phyloP scores from a whole-genome alignment of 345 rosid genomes.

The Xanthoceras sorbifolium region DNA sequence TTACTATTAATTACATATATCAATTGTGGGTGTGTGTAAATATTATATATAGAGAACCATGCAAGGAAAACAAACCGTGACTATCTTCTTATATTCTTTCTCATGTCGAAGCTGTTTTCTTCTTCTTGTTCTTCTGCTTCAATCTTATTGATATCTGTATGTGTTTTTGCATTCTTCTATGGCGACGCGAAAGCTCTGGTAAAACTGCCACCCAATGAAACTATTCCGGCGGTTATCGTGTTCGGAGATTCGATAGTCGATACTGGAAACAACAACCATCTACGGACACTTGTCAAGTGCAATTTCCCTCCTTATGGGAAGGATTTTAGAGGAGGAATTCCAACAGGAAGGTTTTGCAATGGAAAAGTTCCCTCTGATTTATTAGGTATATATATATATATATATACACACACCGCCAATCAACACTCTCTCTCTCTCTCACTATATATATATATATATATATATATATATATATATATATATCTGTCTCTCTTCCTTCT shows the following conservation, averaged over 20 bases:
- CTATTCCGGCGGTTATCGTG: constrained; percentile 57
- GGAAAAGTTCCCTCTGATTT: constrained; percentile 80
- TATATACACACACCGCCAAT: too few relatives aligned
- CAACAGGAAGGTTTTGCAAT: constrained; percentile 78
- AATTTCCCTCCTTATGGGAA: constrained; percentile 74
- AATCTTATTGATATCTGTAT: not conserved
- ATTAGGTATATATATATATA: constrained; percentile 49
- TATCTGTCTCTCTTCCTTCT: not conserved
- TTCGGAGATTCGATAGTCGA: constrained; percentile 90
- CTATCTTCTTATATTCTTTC: not conserved
- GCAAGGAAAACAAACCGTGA: not conserved
- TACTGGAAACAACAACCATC: constrained; percentile 74
- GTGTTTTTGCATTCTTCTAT: not conserved
- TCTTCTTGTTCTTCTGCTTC: not conserved
- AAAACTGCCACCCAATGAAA: constrained; percentile 36
- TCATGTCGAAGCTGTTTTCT: not conserved
- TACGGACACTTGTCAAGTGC: constrained; percentile 49
- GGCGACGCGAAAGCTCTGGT: constrained; percentile 12
- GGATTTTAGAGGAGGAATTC: constrained; percentile 53
- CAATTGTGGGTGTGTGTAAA: not conserved
- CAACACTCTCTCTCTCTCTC: not conserved
- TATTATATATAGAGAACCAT: not conserved
- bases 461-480: too few relatives aligned
- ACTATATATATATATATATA: not conserved
- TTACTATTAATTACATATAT: too few relatives aligned